These are phyloP conservation scores for Fraxinus paxiana DNA, from an alignment of 305 asterid species.

Conservation along the genomic window DNA sequence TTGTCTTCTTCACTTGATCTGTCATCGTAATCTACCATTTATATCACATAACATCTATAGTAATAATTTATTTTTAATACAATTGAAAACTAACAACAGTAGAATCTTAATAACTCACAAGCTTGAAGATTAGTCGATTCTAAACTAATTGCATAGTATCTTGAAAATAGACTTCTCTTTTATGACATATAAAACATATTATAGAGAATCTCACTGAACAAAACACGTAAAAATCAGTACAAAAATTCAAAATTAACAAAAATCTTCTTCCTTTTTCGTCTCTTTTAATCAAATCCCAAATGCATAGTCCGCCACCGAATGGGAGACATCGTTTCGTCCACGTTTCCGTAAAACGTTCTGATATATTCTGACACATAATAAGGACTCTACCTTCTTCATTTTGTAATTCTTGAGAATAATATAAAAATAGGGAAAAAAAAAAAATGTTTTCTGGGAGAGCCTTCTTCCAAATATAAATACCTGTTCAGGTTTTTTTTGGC, in stretches of 20 bases:
- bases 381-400: not conserved
- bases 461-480: slow-evolving; percentile 2
- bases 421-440: not conserved
- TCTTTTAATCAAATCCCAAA: not conserved
- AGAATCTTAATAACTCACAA: too few relatives aligned
- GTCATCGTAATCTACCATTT: too few relatives aligned
- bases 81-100: too few relatives aligned
- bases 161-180: too few relatives aligned
- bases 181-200: too few relatives aligned
- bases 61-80: not conserved
- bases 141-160: too few relatives aligned
- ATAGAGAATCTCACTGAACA: too few relatives aligned
- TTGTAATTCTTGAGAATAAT: not conserved
- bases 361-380: not conserved
- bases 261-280: not conserved
- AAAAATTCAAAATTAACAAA: not conserved
- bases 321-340: not conserved
- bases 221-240: not conserved
- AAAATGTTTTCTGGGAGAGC: not conserved
- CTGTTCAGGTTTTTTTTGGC: not conserved
- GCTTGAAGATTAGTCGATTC: too few relatives aligned
- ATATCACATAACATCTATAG: too few relatives aligned
- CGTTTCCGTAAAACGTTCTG: not conserved
- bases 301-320: not conserved
- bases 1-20: too few relatives aligned